These are phyloP conservation scores for Raffaelea ambrosiae DNA, from an alignment of 2,329 filamentous ascomycete genomes.

Conservation along the genomic window DNA sequence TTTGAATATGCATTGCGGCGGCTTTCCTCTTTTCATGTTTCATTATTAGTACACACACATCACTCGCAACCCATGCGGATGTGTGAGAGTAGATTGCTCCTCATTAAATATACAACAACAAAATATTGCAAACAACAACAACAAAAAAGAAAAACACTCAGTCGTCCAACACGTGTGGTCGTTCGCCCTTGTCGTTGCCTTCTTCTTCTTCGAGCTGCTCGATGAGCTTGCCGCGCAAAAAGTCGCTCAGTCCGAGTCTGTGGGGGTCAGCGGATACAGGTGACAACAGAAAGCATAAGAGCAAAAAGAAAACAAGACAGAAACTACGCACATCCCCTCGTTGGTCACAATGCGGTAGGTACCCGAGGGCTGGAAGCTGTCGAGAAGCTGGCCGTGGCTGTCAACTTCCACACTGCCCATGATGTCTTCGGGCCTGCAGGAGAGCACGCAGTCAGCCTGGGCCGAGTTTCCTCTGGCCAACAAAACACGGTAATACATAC, in stretches of 20 bases:
- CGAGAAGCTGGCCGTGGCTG: slow-evolving; percentile 29
- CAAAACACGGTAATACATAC: slow-evolving; percentile 11
- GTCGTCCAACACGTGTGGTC: slow-evolving; percentile 10
- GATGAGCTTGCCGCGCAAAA: slow-evolving; percentile 43
- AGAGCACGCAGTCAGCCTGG: neutral
- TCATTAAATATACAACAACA: neutral
- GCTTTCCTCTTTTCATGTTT: no score
- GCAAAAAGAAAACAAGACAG: slow-evolving; percentile 12
- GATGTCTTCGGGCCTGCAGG: slow-evolving; percentile 52
- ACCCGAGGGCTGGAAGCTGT: slow-evolving; percentile 16
- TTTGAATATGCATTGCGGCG: no score
- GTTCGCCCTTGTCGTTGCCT: slow-evolving; percentile 18
- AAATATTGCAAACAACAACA: neutral
- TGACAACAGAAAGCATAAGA: no score
- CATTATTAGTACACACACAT: no score
- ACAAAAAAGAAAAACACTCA: neutral
- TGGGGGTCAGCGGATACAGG: neutral
- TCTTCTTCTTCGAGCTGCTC: slow-evolving; percentile 45
- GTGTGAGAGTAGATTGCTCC: neutral
- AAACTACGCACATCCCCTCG: slow-evolving; percentile 53
- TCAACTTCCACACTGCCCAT: slow-evolving; percentile 60
- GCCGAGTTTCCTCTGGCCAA: neutral
- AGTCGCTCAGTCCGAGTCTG: slow-evolving; percentile 47
- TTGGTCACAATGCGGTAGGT: slow-evolving; percentile 54
- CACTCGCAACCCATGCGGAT: no score